phyloP scores from a whole-genome alignment of 371 early-diverging fungal species.

The Syncephalastrum racemosum region DNA sequence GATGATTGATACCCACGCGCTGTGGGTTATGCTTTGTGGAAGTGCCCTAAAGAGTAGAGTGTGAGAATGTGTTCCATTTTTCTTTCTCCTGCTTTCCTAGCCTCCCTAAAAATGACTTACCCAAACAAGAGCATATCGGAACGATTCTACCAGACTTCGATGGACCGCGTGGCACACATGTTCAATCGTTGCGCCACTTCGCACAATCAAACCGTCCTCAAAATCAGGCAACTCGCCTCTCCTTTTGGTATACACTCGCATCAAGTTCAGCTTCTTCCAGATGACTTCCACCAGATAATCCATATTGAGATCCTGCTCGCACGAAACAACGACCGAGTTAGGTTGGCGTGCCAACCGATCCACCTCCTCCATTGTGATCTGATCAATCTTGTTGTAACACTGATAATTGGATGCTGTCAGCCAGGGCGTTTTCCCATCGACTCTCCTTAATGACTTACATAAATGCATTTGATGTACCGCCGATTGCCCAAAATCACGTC shows the following conservation, averaged over 20 bases:
- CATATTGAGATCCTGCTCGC: conserved; percentile 94
- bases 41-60: conserved; percentile 56
- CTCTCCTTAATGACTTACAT: conserved; percentile 54
- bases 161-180: conserved; percentile 98
- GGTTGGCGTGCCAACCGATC: conserved; percentile 85
- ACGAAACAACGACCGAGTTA: conserved; percentile 90
- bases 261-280: conserved; percentile 86
- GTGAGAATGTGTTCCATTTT: no score
- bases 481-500: conserved; percentile 98
- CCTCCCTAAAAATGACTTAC: conserved; percentile 23
- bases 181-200: conserved; percentile 86
- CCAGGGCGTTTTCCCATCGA: neutral
- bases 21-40: conserved; percentile 97
- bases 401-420: conserved; percentile 12
- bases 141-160: conserved; percentile 83
- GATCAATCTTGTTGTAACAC: conserved; percentile 98
- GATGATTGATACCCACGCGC: conserved; percentile 93
- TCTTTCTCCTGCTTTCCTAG: neutral
- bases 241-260: conserved; percentile 98
- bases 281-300: conserved; percentile 90
- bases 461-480: conserved; percentile 95
- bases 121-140: conserved; percentile 96
- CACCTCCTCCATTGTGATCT: conserved; percentile 96
- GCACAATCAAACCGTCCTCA: conserved; percentile 92
- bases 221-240: conserved; percentile 97